Evolutionary conservation across 208 protist genomes (phyloP).

Genomic region (Leishmania braziliensis): DNA sequence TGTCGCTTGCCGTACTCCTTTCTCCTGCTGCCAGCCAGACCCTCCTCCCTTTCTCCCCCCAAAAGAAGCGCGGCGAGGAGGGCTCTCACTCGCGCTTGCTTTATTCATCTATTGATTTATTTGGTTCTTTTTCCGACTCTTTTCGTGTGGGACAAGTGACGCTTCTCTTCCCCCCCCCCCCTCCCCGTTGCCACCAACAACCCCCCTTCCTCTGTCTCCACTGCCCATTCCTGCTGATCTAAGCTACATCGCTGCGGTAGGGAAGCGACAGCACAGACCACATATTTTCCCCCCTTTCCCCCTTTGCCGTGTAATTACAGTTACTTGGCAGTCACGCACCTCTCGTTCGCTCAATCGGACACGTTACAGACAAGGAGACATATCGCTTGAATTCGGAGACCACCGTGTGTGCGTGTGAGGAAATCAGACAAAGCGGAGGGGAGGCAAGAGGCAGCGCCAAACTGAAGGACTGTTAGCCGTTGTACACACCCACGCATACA

Average conservation of each 20-base stretch:
- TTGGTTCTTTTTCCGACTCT: neutral
- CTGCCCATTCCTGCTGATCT: no score
- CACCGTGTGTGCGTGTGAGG: no score
- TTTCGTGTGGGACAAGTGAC: neutral
- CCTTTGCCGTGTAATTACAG: neutral
- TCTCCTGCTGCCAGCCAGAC: neutral
- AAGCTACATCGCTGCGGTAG: no score
- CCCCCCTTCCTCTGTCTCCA: no score
- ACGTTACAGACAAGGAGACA: neutral
- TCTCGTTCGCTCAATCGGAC: neutral
- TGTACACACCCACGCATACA: neutral
- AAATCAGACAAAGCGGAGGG: no score
- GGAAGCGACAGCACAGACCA: no score
- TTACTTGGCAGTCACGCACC: neutral
- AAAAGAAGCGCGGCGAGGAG: neutral
- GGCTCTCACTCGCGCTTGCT: neutral
- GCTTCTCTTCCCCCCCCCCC: neutral
- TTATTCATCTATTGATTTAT: neutral
- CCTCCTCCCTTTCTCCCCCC: neutral
- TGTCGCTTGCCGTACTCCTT: neutral
- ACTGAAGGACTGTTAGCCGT: neutral
- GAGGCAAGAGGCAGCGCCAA: no score
- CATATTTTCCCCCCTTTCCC: neutral
- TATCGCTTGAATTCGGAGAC: neutral
- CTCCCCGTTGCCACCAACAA: neutral